Base-by-base conservation (phyloP, 2,329 filamentous ascomycete species). In the Shiraia sp. region DNA sequence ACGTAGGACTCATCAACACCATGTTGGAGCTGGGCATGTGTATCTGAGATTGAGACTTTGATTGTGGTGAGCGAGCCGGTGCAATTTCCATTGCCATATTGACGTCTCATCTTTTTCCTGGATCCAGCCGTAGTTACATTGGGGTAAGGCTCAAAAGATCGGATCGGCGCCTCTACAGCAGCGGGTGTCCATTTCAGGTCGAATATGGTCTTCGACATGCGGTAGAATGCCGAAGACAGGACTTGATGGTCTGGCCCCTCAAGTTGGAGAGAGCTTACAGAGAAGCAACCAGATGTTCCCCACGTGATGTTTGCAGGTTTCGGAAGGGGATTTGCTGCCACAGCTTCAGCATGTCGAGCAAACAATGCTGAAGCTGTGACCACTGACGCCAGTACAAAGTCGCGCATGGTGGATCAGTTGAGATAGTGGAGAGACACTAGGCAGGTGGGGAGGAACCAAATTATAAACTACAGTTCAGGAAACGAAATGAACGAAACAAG, bases 1-100 rank as follows among this genome's bases (percentile, higher is more conserved):
- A 72, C 77, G 57, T 81, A 81, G n/a, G 77, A 79, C 53, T 81
- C 78, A 42, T 81, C 76, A 15, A 80, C 78, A 3, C 76, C 78
- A 49, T 81, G 78, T 55, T 80, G 72, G 22, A 82, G 65, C 43
- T 76, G 70, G 3, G 75, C 77, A 10, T 70, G 48, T 29, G 57
- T 58, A 51, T 82, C 66, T 6, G 68, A 49, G 17, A 82, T 63
- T 6, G 72, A 61, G 31, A 82, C 63, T 17, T 75, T 67, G 26
- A 82, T 65, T 10, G 63, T 63, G 4, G 51, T 70, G n/a, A 81
- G 59, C 6, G 55, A 40, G 13, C 46, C 45, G 12, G 64, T 65
- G 36, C 56, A 51, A 36, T 66, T 68, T 32, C 51, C 48, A 4
- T 48, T 42, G 10, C 39, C 34, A 24, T 59, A 58, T 35, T 63